Percentiles rank a stretch among this genome's conserved stretches.
Evolutionary conservation across 768 basidiomycete genomes (phyloP).

Genomic region (Porpolomopsis calyptriformis): DNA sequence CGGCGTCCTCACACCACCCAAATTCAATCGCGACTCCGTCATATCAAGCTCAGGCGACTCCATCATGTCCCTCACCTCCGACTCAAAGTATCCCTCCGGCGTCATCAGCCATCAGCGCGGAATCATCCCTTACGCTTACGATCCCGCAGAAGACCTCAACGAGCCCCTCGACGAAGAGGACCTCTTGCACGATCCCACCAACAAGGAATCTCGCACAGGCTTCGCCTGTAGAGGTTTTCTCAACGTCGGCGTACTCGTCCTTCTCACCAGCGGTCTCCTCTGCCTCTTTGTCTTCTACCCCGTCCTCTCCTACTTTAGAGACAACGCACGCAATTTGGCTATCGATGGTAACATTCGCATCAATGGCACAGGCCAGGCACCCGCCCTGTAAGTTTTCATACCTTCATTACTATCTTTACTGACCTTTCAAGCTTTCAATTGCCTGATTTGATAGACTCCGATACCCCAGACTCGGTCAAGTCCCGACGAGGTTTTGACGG

Average conservation of each 20-base stretch:
- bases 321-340: slow-evolving; percentile 26
- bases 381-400: slow-evolving; percentile 31
- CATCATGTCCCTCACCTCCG: slow-evolving; percentile 40
- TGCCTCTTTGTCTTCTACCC: slow-evolving; percentile 78
- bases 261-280: slow-evolving; percentile 53
- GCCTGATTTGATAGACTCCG: slow-evolving; percentile 55
- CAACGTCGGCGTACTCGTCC: slow-evolving; percentile 60
- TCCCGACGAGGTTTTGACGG: slow-evolving; percentile 67
- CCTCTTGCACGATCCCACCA: slow-evolving; percentile 50
- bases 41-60: slow-evolving; percentile 29
- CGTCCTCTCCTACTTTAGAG: slow-evolving; percentile 40
- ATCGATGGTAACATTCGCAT: slow-evolving; percentile 57
- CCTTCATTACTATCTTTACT: background rate
- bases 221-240: slow-evolving; percentile 40
- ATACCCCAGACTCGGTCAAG: slow-evolving; percentile 51
- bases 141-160: slow-evolving; percentile 47
- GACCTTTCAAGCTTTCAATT: slow-evolving; percentile 28
- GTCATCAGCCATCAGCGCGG: slow-evolving; percentile 17
- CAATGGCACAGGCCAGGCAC: slow-evolving; percentile 61
- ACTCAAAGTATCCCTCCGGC: slow-evolving; percentile 56
- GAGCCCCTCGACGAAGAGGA: slow-evolving; percentile 67
- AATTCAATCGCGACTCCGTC: slow-evolving; percentile 20
- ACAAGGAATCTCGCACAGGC: slow-evolving; percentile 14
- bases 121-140: slow-evolving; percentile 61
- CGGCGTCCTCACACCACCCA: slow-evolving; percentile 26